Percentiles rank a stretch among this genome's conserved stretches.
Conservation (phyloP, 1,139 yeast genomes). For the Geotrichum macrosporum region DNA sequence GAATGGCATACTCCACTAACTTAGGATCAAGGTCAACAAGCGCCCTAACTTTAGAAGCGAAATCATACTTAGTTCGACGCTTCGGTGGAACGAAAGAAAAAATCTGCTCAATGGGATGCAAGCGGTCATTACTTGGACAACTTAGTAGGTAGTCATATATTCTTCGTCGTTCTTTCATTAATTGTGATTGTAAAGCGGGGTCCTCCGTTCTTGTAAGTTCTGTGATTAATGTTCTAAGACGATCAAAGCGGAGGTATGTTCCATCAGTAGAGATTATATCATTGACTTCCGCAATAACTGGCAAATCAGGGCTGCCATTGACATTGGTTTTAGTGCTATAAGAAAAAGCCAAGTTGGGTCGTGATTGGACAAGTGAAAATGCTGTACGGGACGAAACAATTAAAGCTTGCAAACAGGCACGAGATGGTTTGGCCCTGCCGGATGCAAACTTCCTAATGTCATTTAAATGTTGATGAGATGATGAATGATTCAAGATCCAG, state of each 20-base stretch:
- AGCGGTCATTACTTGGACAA: not conserved
- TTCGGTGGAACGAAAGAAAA: constrained; percentile 5
- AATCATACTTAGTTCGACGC: constrained; percentile 18
- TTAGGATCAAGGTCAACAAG: constrained; percentile 11
- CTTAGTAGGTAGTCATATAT: constrained; percentile 7
- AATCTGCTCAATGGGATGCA: constrained; percentile 5
- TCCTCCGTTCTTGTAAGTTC: not conserved
- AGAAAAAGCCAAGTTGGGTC: not conserved
- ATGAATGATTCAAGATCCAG: constrained; percentile 9
- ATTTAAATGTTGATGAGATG: not conserved
- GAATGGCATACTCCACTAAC: constrained; percentile 5
- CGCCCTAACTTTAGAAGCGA: constrained; percentile 14
- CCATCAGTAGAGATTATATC: not conserved
- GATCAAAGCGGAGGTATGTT: not conserved
- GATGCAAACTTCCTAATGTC: not conserved
- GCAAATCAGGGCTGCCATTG: too few species aligned
- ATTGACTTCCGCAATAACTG: not conserved
- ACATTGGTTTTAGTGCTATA: constrained; percentile 4
- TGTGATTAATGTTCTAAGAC: not conserved
- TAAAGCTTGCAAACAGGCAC: not conserved
- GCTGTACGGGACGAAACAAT: not conserved
- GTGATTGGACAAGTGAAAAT: not conserved
- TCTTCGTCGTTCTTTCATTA: constrained; percentile 5
- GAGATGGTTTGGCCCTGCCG: not conserved
- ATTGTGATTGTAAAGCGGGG: not conserved